Percentiles rank a stretch among this genome's conserved stretches.
phyloP scores from a whole-genome alignment of 2,329 filamentous ascomycete genomes.

The Cytospora mali region DNA sequence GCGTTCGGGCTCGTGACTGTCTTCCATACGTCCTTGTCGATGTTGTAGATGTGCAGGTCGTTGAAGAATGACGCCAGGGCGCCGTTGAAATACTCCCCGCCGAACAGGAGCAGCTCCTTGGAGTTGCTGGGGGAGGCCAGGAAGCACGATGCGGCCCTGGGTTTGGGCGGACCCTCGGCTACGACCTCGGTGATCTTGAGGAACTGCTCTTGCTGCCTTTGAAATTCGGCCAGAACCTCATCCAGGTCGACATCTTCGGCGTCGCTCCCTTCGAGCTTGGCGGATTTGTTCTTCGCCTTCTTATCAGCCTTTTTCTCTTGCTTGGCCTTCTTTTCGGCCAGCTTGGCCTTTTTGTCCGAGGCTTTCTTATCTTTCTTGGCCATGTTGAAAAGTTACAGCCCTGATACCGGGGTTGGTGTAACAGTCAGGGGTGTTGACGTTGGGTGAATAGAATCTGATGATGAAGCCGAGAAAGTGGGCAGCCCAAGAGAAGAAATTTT shows the following conservation, averaged over 20 bases:
- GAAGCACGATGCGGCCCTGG: slow-evolving; percentile 78
- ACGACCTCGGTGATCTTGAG: slow-evolving; percentile 87
- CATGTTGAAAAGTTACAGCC: slow-evolving; percentile 36
- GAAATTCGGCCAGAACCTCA: slow-evolving; percentile 89
- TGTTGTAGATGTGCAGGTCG: slow-evolving; percentile 70
- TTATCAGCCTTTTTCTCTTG: slow-evolving; percentile 90
- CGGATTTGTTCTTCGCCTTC: slow-evolving; percentile 71
- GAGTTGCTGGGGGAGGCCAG: slow-evolving; percentile 83
- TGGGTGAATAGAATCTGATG: background rate
- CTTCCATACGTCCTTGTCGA: slow-evolving; percentile 87
- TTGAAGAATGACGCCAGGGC: slow-evolving; percentile 75
- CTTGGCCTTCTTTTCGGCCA: slow-evolving; percentile 70
- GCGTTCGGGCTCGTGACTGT: slow-evolving; percentile 88
- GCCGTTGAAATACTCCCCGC: slow-evolving; percentile 95
- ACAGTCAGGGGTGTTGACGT: background rate
- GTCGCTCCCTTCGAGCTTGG: slow-evolving; percentile 79
- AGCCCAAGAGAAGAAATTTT: slow-evolving; percentile 12
- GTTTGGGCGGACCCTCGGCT: slow-evolving; percentile 70
- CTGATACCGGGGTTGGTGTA: too few species aligned
- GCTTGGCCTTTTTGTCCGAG: slow-evolving; percentile 49
- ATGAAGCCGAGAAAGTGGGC: slow-evolving; percentile 14
- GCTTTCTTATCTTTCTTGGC: slow-evolving; percentile 49
- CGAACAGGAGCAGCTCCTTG: slow-evolving; percentile 89
- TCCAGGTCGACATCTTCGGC: slow-evolving; percentile 93
- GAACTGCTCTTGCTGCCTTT: slow-evolving; percentile 89